phyloP scores from a whole-genome alignment of 257 asterid species.

The Avicennia marina region DNA sequence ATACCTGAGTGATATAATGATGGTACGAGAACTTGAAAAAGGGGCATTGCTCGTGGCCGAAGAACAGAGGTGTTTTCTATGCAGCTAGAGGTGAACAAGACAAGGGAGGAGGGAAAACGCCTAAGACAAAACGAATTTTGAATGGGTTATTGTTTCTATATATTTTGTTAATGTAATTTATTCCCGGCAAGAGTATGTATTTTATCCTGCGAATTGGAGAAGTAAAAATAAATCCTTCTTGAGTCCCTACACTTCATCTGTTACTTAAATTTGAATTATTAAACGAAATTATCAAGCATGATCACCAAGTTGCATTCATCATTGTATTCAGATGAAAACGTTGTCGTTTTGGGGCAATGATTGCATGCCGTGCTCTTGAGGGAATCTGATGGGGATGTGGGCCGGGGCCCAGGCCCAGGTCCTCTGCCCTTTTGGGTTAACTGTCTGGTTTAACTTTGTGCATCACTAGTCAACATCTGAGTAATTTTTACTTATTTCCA shows the following conservation, averaged over 20 bases:
- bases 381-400: conserved; percentile 24
- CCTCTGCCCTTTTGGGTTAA: conserved; percentile 19
- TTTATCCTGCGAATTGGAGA: background rate
- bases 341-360: conserved; percentile 15
- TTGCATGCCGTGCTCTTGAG: conserved; percentile 18
- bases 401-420: conserved; percentile 22
- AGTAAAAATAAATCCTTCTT: background rate
- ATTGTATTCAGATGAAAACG: background rate
- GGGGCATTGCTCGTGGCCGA: background rate
- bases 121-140: conserved; percentile 1
- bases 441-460: conserved; percentile 6
- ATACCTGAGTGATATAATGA: conserved; percentile 1
- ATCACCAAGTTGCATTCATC: background rate
- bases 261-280: background rate
- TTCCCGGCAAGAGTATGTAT: conserved; percentile 10
- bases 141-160: background rate
- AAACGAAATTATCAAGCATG: background rate
- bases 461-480: conserved; percentile 25
- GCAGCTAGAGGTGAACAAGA: conserved; percentile 1
- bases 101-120: background rate
- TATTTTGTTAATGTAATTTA: conserved; percentile 12
- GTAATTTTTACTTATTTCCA: background rate
- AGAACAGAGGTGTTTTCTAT: conserved; percentile 6
- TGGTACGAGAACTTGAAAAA: background rate
- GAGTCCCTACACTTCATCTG: background rate